Conservation (phyloP, 2,329 filamentous ascomycete species). For the Macrophomina tecta region DNA sequence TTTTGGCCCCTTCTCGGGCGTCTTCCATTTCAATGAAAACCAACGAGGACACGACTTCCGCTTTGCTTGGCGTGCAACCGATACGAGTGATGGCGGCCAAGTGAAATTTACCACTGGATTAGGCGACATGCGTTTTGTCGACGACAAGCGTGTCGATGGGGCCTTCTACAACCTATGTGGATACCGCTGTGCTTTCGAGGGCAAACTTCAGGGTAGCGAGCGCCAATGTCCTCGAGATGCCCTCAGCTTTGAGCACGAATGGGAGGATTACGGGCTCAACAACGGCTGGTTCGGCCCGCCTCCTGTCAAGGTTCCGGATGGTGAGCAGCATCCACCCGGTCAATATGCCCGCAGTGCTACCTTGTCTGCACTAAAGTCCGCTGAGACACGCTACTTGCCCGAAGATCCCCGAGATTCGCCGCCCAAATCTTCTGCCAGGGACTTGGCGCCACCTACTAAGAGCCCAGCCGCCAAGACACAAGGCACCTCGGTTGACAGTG, state of each 20-base stretch:
- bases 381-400: conserved; percentile 22
- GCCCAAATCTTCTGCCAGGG: not conserved
- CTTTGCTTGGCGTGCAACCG: conserved; percentile 13
- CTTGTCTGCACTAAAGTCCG: not conserved
- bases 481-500: not conserved
- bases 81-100: not conserved
- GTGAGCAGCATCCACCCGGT: not conserved
- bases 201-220: not conserved
- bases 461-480: not conserved
- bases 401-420: conserved; percentile 18
- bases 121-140: not conserved
- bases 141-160: not conserved
- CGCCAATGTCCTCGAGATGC: conserved; percentile 1
- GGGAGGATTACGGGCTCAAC: not conserved
- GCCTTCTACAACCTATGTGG: conserved; percentile 11
- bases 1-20: conserved; percentile 1
- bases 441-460: not conserved
- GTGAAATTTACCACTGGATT: conserved; percentile 5
- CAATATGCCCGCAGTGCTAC: not conserved
- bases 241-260: not conserved
- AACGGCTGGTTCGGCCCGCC: conserved; percentile 6
- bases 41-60: not conserved
- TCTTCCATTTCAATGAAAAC: not conserved
- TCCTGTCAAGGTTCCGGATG: not conserved
- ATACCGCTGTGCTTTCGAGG: not conserved